Conservation (phyloP, 129 eudicot species). For the Mikania micrantha region DNA sequence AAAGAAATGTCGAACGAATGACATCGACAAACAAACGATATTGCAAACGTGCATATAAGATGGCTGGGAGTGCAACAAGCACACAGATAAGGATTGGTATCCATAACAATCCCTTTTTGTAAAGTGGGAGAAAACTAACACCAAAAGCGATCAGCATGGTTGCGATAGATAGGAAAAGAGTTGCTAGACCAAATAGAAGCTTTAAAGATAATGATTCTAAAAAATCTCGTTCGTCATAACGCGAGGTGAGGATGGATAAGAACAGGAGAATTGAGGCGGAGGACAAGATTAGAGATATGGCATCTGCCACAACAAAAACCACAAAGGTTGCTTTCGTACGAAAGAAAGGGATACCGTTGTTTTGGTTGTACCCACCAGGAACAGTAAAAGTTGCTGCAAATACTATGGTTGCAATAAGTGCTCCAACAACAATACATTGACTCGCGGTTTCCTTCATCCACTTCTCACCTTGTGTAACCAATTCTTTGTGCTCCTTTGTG, state of each 20-base stretch:
- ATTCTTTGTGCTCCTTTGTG: constrained; percentile 8
- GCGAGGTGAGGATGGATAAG: neutral
- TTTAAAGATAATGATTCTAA: neutral
- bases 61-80: neutral
- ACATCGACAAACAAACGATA: neutral
- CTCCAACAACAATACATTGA: constrained; percentile 2
- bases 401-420: constrained; percentile 3
- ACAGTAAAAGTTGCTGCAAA: constrained; percentile 4
- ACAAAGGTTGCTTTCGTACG: neutral
- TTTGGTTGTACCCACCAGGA: constrained; percentile 1
- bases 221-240: neutral
- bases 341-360: neutral
- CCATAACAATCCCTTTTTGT: neutral
- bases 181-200: neutral
- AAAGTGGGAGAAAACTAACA: neutral
- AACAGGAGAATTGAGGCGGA: neutral
- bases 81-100: neutral
- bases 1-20: neutral
- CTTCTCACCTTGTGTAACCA: neutral
- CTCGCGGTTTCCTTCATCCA: neutral
- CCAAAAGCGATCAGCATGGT: neutral
- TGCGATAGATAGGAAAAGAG: neutral
- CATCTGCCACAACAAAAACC: neutral
- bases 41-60: neutral
- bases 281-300: neutral